These are phyloP conservation scores for Blastomyces parvus DNA, from an alignment of 2,329 filamentous ascomycete genomes.

Conservation along the genomic window DNA sequence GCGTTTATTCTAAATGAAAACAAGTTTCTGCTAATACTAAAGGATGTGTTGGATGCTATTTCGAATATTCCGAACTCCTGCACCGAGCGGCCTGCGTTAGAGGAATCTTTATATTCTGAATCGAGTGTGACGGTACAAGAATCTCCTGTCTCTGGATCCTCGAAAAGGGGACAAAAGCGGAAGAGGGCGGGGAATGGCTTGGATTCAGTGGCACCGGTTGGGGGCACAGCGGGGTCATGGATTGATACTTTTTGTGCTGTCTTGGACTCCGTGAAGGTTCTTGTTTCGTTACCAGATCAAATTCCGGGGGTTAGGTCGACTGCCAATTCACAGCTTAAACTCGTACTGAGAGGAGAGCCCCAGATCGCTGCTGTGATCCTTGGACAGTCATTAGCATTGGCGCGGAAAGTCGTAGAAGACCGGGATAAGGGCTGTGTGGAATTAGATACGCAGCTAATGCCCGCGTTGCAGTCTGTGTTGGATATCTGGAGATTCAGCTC, in stretches of 20 bases:
- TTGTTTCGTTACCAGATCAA: slow-evolving; percentile 9
- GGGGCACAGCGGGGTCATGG: not conserved
- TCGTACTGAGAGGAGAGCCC: slow-evolving; percentile 31
- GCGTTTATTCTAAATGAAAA: slow-evolving; percentile 63
- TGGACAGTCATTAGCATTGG: slow-evolving; percentile 28
- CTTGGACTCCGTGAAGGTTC: slow-evolving; percentile 5
- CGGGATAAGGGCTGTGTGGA: not conserved
- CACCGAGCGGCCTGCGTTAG: slow-evolving; percentile 15
- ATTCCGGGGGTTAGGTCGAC: slow-evolving; percentile 18
- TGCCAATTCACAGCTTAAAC: slow-evolving; percentile 31
- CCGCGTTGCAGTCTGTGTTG: slow-evolving; percentile 26
- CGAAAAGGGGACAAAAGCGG: slow-evolving; percentile 28
- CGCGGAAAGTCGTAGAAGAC: slow-evolving; percentile 11
- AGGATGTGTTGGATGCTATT: slow-evolving; percentile 54
- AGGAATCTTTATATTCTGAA: slow-evolving; percentile 27
- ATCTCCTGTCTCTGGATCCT: slow-evolving; percentile 15
- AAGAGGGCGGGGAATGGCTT: slow-evolving; percentile 27
- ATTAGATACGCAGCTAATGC: slow-evolving; percentile 23
- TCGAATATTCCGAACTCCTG: slow-evolving; percentile 22
- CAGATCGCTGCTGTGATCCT: slow-evolving; percentile 28
- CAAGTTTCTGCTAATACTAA: slow-evolving; percentile 57
- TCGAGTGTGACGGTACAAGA: slow-evolving; percentile 28
- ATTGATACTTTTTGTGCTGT: slow-evolving; percentile 11
- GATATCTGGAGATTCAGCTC: slow-evolving; percentile 33
- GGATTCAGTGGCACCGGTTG: not conserved